phyloP scores from a whole-genome alignment of 108 stramenopile genomes.

The Discostella stelligeroides region DNA sequence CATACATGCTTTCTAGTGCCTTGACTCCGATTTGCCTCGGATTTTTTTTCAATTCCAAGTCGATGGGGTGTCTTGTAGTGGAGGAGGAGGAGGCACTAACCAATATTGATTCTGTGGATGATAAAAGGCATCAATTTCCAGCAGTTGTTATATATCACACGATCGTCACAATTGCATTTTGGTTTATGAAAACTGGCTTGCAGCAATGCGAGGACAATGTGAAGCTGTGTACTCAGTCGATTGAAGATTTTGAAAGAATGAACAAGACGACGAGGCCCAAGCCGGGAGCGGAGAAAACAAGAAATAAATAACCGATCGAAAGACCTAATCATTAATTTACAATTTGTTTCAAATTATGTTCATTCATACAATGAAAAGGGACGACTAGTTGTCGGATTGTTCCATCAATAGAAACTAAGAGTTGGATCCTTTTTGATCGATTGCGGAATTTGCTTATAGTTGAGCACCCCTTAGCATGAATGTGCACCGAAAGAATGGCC shows the following conservation, averaged over 20 bases:
- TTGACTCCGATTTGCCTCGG: constrained; percentile 40
- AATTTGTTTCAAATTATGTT: constrained; percentile 2
- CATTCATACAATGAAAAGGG: constrained; percentile 50
- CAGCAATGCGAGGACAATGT: constrained; percentile 48
- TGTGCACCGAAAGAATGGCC: constrained; percentile 63
- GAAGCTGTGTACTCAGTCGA: constrained; percentile 31
- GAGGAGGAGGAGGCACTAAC: constrained; percentile 1
- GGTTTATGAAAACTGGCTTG: constrained; percentile 58
- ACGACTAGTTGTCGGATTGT: constrained; percentile 77
- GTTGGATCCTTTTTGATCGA: constrained; percentile 68
- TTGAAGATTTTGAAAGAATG: constrained; percentile 38
- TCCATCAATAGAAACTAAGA: constrained; percentile 69
- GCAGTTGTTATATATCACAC: constrained; percentile 66
- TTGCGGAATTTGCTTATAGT: constrained; percentile 74
- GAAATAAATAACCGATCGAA: neutral
- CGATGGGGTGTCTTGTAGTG: constrained; percentile 21
- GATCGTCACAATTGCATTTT: constrained; percentile 52
- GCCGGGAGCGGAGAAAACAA: constrained; percentile 3
- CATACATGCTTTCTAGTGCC: constrained; percentile 35
- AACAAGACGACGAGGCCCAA: constrained; percentile 30
- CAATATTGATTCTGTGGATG: neutral
- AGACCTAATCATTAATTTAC: constrained; percentile 7
- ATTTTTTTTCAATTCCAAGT: constrained; percentile 39
- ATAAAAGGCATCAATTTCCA: constrained; percentile 51
- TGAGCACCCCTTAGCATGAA: constrained; percentile 73